phyloP scores from a whole-genome alignment of 148 eudicot species.

The Rhododendron simsii region DNA sequence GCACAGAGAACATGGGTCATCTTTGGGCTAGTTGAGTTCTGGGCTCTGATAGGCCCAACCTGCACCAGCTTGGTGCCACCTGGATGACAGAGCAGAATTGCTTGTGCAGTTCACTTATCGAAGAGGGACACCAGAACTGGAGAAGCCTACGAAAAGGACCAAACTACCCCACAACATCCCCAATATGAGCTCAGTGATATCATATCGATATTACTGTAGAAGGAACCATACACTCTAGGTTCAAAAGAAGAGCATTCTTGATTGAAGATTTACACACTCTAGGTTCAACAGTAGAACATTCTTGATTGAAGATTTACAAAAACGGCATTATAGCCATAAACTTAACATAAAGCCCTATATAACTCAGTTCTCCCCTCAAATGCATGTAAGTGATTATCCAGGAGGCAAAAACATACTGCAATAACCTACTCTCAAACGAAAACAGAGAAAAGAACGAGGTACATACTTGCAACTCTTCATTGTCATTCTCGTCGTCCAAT shows the following conservation, averaged over 20 bases:
- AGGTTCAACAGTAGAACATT: neutral
- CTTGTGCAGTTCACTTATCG: neutral
- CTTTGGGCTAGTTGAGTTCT: neutral
- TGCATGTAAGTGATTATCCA: neutral
- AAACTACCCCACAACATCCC: neutral
- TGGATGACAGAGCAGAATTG: neutral
- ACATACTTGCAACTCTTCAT: constrained; percentile 40
- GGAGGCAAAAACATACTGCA: neutral
- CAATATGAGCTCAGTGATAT: neutral
- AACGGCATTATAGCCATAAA: neutral
- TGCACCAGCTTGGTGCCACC: neutral
- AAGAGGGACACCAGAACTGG: neutral
- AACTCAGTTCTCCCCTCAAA: neutral
- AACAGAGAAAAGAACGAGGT: neutral
- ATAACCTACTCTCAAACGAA: neutral
- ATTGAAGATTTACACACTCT: neutral
- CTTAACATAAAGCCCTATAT: neutral
- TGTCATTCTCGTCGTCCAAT: constrained; percentile 67
- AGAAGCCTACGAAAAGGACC: neutral
- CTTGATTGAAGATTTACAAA: neutral
- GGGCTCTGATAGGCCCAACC: neutral
- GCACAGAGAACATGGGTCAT: neutral
- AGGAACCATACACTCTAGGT: neutral
- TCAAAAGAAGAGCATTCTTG: neutral
- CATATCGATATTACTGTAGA: neutral